Base-by-base conservation (phyloP, 1,284 basidiomycete species). In the Ceratobasidium sp. region DNA sequence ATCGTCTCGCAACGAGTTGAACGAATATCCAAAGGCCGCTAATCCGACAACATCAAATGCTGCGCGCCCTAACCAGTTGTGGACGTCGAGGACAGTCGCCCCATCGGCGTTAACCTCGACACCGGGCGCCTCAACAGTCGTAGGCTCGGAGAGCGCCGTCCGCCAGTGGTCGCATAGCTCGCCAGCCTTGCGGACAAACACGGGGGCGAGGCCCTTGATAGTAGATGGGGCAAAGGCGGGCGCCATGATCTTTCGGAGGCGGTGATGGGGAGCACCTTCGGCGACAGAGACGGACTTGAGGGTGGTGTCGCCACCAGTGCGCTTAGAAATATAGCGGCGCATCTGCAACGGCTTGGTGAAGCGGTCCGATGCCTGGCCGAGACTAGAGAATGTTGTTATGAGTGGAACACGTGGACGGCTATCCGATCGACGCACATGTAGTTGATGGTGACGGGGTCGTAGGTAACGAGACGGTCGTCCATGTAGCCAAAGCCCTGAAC, bases 21-120 rank as follows among this genome's bases (percentile, higher is more conserved):
- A 79, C 54, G 75, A 44, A 66, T 79, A 77, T 44, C 76, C 81
- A 69, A 79, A 78, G 86, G 91, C 91, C 23, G 93, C 91, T 59
- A 91, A 85, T 5, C 92, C 92, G 76, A 95, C 93, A 57, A 92
- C 87, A 81, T 94, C 93, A 18, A 94, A 86, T 0, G 92, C 92
- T 8, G 91, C 88, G 46, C 89, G 88, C 1, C 87, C 88, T 10
- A 94, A 87, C 88, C 89, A 92, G 23, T 85, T 81, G 74, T 92
- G 84, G 20, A 89, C 88, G 79, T 94, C 92, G 55, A 92, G 85
- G 38, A 83, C 81, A 78, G 74, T 81, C 20, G 77, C 54, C 23
- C 65, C 44, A 14, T 76, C 67, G 16, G 66, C 60, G 38, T 64
- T 69, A 46, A 75, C 38, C 38, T 77, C 76, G 52, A 79, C 70